phyloP scores from a whole-genome alignment of 192 early-diverging fungal species.

The Rhizophagus clarus region DNA sequence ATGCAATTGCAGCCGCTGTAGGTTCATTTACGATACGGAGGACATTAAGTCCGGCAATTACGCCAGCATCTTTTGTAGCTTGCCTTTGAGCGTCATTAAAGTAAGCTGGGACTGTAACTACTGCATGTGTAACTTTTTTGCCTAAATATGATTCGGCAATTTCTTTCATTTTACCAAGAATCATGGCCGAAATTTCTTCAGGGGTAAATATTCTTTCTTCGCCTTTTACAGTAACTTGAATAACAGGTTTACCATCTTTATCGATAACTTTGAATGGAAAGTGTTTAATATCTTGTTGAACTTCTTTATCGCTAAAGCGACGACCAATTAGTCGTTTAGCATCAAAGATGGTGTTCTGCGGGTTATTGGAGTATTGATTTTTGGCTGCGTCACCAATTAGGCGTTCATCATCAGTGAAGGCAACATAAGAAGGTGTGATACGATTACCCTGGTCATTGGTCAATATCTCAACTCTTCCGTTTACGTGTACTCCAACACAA shows the following conservation, averaged over 20 bases:
- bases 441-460: conserved; percentile 97
- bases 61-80: conserved; percentile 90
- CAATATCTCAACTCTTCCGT: conserved; percentile 96
- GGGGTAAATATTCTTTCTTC: conserved; percentile 84
- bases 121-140: conserved; percentile 87
- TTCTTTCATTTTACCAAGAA: conserved; percentile 93
- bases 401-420: conserved; percentile 89
- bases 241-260: conserved; percentile 81
- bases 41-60: conserved; percentile 81
- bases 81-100: conserved; percentile 96
- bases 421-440: conserved; percentile 94
- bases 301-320: conserved; percentile 85
- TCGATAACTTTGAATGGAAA: conserved; percentile 89
- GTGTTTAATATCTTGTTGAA: conserved; percentile 93
- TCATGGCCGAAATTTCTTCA: conserved; percentile 95
- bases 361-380: conserved; percentile 91
- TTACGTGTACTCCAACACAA: conserved; percentile 92
- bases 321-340: conserved; percentile 93
- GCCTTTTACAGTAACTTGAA: conserved; percentile 86
- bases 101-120: conserved; percentile 98
- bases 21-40: conserved; percentile 94
- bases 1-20: conserved; percentile 90
- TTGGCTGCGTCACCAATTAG: conserved; percentile 94
- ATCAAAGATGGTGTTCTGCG: conserved; percentile 90
- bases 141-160: conserved; percentile 87